Base-by-base conservation (phyloP, 805 yeast species). In the baker's yeast (Saccharomyces cerevisiae) region DNA sequence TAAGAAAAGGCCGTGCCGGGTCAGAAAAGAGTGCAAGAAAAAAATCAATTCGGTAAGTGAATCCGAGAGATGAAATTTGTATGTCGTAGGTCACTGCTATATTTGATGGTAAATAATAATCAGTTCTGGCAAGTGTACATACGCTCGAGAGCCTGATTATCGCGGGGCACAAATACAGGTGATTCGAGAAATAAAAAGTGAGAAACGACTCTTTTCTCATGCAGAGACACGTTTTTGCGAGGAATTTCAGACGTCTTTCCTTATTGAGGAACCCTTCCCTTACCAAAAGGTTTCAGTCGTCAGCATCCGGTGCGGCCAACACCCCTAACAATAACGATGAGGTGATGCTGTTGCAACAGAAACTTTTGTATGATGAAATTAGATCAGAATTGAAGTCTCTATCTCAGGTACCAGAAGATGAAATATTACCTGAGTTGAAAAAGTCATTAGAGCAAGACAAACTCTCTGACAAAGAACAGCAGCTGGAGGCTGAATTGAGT, bases 401-500 rank as follows among this genome's bases (percentile, higher is more conserved):
- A 14, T 36, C 27, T 28, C 49, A 51, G 27, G 51, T 53, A 6
- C 48, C 54, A 5, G 41, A 30, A 2, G 47, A 48, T 21, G 52
- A 57, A 46, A 24, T 53, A 13, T 21, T 36, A 26, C 41, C 17
- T 27, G 50, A 2, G 17, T 55, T 14, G 53, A 50, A 29, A 5
- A 27, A 17, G 30, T 41, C 49, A 47, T 31, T 41, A 55, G 22
- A 49, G 58, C 13, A 56, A 41, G 48, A 57, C 24, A 47, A 51
- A 43, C 61, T 63, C 30, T 56, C 64, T 21, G 56, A 52, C 26
- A 67, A 62, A 48, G 73, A 68, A 56, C 58, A 64, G 41, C 68
- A 62, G 47, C 52, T 68, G 51, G 71, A 69, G 53, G 64, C 62
- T 36, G 68, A 67, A 53, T 53, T 69, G 22, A 59, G 65, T 11